phyloP scores from a whole-genome alignment of 768 basidiomycete species.

The Porphyrellus cyaneotinctus region DNA sequence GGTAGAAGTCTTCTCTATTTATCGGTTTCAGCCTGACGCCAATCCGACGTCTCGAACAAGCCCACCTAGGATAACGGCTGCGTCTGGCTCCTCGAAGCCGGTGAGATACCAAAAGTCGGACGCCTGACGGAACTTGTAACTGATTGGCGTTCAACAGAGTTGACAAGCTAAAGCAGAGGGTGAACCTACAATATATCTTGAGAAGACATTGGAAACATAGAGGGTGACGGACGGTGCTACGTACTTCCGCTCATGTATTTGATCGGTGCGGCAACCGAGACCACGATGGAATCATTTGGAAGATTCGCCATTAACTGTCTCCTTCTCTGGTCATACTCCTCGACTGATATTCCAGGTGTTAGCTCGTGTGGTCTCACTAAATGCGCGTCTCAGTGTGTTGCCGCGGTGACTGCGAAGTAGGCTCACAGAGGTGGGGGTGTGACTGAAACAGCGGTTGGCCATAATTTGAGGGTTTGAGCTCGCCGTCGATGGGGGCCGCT shows the following conservation, averaged over 20 bases:
- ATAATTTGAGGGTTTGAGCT: conserved; percentile 64
- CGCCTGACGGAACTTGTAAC: conserved; percentile 92
- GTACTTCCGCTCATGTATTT: conserved; percentile 83
- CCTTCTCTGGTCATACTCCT: conserved; percentile 76
- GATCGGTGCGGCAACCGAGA: conserved; percentile 72
- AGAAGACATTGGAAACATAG: conserved; percentile 13
- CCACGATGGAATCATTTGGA: conserved; percentile 68
- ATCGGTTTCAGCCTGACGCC: neutral
- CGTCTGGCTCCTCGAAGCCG: conserved; percentile 90
- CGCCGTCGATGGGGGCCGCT: conserved; percentile 20
- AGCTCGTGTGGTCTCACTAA: conserved; percentile 61
- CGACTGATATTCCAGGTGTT: conserved; percentile 73
- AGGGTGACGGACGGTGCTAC: conserved; percentile 28
- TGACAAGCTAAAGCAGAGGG: neutral
- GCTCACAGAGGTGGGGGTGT: conserved; percentile 77
- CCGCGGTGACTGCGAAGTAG: neutral
- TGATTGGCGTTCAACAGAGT: conserved; percentile 31
- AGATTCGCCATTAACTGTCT: conserved; percentile 66
- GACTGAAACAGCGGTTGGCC: conserved; percentile 77
- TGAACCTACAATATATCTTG: conserved; percentile 72
- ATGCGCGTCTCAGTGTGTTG: conserved; percentile 1
- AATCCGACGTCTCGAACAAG: conserved; percentile 8
- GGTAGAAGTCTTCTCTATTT: conserved; percentile 62
- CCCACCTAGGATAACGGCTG: conserved; percentile 79
- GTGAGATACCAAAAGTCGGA: conserved; percentile 96